These are phyloP conservation scores for Sporothrix mexicana DNA, from an alignment of 2,329 filamentous ascomycete species.

Conservation along the genomic window DNA sequence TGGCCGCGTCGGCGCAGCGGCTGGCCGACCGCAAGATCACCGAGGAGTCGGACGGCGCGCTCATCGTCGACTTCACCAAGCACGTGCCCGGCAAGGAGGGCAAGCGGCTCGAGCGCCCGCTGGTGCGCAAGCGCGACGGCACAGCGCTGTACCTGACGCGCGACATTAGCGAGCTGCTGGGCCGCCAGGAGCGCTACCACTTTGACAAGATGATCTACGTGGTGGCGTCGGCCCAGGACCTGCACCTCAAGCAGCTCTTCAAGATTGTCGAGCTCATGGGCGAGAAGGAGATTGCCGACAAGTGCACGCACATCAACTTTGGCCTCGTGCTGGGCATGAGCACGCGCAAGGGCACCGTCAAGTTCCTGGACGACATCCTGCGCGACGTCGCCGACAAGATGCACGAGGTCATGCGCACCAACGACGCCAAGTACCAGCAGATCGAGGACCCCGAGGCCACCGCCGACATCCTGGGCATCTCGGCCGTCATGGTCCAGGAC, in stretches of 20 bases:
- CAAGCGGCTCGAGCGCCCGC: slow-evolving; percentile 72
- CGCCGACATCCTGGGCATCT: slow-evolving; percentile 90
- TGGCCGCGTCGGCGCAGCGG: slow-evolving; percentile 66
- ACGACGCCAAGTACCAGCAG: slow-evolving; percentile 87
- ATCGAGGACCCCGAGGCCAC: slow-evolving; percentile 81
- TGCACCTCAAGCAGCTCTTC: slow-evolving; percentile 76
- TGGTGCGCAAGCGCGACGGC: slow-evolving; percentile 75
- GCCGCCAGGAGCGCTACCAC: slow-evolving; percentile 65
- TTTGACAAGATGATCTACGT: slow-evolving; percentile 85
- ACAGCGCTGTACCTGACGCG: slow-evolving; percentile 79
- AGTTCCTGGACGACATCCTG: slow-evolving; percentile 75
- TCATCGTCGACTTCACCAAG: slow-evolving; percentile 74
- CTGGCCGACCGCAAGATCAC: slow-evolving; percentile 69
- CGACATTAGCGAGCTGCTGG: slow-evolving; percentile 75
- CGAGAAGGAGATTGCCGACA: slow-evolving; percentile 68
- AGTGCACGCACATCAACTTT: slow-evolving; percentile 77
- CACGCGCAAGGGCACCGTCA: slow-evolving; percentile 74
- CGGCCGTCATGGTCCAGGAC: slow-evolving; percentile 96
- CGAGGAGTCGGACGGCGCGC: slow-evolving; percentile 73
- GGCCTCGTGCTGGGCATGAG: slow-evolving; percentile 74
- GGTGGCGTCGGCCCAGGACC: slow-evolving; percentile 72
- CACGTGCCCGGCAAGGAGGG: slow-evolving; percentile 69
- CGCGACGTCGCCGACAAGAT: slow-evolving; percentile 88
- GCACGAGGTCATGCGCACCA: slow-evolving; percentile 96
- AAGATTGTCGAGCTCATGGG: slow-evolving; percentile 77